Conservation (phyloP, 108 stramenopile genomes). For the Asterionellopsis glacialis region DNA sequence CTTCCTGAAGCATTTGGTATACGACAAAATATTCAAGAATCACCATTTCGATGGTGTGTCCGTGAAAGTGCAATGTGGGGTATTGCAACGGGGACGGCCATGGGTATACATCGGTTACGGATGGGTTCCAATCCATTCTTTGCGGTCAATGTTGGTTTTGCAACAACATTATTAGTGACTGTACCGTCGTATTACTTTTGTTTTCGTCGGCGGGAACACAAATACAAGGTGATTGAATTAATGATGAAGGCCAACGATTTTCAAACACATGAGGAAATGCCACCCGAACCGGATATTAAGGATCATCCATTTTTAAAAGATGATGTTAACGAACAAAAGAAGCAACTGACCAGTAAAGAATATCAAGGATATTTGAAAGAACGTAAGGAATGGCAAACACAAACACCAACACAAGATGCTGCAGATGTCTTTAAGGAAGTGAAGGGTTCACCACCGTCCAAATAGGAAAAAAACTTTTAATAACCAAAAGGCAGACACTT, state of each 20-base stretch:
- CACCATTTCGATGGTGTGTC: conserved; percentile 79
- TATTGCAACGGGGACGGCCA: conserved; percentile 75
- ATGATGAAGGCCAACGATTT: conserved; percentile 87
- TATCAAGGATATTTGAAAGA: conserved; percentile 65
- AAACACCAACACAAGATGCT: conserved; percentile 43
- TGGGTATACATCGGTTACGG: conserved; percentile 75
- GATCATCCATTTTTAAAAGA: conserved; percentile 70
- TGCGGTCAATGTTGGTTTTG: conserved; percentile 50
- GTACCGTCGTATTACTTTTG: conserved; percentile 79
- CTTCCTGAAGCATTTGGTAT: conserved; percentile 77
- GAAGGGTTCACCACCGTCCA: background rate
- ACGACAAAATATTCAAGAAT: conserved; percentile 54
- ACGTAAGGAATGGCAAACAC: conserved; percentile 78
- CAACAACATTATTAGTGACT: conserved; percentile 48
- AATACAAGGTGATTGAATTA: conserved; percentile 67
- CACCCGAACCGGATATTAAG: conserved; percentile 56
- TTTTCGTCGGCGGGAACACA: conserved; percentile 60
- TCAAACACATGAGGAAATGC: conserved; percentile 61
- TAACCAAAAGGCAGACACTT: no score
- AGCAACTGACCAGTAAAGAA: conserved; percentile 25
- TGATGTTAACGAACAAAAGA: conserved; percentile 7
- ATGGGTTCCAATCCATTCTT: conserved; percentile 57
- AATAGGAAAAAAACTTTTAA: no score
- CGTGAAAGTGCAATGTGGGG: conserved; percentile 79
- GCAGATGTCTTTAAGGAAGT: conserved; percentile 56